A percentile compares a stretch with the other conserved stretches of the same genome.
These are phyloP conservation scores for Zopfia rhizophila DNA, from an alignment of 2,329 filamentous ascomycete genomes.

Conservation along the genomic window DNA sequence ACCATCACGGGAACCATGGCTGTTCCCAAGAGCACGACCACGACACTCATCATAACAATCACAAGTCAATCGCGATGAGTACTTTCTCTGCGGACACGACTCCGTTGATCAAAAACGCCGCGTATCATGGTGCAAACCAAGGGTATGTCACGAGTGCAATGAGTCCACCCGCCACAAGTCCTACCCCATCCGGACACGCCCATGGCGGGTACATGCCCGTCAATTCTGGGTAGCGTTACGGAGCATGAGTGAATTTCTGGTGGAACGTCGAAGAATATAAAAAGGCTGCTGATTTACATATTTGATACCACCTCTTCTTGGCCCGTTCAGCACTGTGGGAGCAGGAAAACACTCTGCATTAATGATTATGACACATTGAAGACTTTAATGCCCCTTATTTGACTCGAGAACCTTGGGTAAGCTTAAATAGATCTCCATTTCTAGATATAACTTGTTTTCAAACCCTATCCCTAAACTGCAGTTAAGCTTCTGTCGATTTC, in stretches of 20 bases:
- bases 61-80: no score
- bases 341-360: no score
- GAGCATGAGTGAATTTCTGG: slow-evolving; percentile 21
- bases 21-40: slow-evolving; percentile 25
- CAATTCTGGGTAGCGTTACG: slow-evolving; percentile 25
- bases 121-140: slow-evolving; percentile 25
- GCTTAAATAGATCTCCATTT: neutral
- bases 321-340: no score
- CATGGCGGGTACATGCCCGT: slow-evolving; percentile 33
- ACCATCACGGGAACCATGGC: slow-evolving; percentile 33
- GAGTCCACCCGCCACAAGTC: slow-evolving; percentile 21
- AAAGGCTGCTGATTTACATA: neutral
- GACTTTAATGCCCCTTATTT: neutral
- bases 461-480: neutral
- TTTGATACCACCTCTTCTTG: neutral
- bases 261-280: no score
- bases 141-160: slow-evolving; percentile 28
- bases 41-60: slow-evolving; percentile 15
- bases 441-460: neutral
- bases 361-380: neutral
- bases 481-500: no score
- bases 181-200: slow-evolving; percentile 1
- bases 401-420: neutral
- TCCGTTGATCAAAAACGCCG: slow-evolving; percentile 27
- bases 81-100: no score